Conservation (phyloP, 768 basidiomycete species). For the Asterophora lycoperdoides region DNA sequence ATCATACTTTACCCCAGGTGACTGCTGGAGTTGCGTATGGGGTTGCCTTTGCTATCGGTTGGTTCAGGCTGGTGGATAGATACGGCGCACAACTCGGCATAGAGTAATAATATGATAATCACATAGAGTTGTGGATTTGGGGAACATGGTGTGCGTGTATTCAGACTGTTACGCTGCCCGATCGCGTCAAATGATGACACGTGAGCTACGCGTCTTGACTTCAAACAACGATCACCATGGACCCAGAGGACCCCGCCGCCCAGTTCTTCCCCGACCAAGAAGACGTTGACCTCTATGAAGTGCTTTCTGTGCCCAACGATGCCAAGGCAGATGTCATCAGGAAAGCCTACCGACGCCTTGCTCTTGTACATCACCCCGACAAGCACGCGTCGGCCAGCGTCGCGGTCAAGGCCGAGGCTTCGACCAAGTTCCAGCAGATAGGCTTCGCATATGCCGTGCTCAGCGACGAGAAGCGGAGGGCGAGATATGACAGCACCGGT, state of each 20-base stretch:
- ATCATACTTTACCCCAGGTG: constrained; percentile 73
- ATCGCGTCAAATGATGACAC: constrained; percentile 10
- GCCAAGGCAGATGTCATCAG: constrained; percentile 68
- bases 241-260: constrained; percentile 64
- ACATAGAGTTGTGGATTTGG: background rate
- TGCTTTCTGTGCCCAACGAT: constrained; percentile 53
- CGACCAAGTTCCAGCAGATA: constrained; percentile 84
- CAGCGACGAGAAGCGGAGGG: constrained; percentile 68
- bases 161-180: no score
- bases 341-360: constrained; percentile 80
- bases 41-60: constrained; percentile 43
- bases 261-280: constrained; percentile 78
- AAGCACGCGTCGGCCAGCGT: constrained; percentile 68
- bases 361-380: constrained; percentile 85
- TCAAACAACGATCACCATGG: constrained; percentile 40
- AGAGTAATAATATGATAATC: no score
- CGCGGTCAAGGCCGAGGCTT: constrained; percentile 59
- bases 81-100: constrained; percentile 13
- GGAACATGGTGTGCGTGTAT: no score
- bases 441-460: constrained; percentile 93
- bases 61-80: constrained; percentile 50
- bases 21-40: constrained; percentile 56
- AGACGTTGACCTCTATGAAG: constrained; percentile 70
- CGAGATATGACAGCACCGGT: constrained; percentile 82
- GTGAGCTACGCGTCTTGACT: constrained; percentile 9